Percentiles rank a stretch among this genome's conserved stretches.
Conservation (phyloP, 495 filamentous ascomycete genomes). For the Thozetella sp. region DNA sequence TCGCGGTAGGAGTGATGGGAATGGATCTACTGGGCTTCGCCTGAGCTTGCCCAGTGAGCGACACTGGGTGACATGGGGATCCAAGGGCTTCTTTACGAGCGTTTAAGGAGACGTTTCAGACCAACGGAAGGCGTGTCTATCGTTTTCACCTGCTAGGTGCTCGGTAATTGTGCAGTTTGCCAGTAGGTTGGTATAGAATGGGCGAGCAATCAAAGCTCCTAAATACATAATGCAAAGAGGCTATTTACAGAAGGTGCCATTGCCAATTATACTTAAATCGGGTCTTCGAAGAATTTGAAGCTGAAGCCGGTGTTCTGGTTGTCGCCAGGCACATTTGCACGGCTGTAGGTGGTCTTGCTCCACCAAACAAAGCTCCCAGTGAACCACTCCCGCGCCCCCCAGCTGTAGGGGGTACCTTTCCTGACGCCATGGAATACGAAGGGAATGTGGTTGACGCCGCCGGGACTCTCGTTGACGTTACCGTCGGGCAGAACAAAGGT, state of each 20-base stretch:
- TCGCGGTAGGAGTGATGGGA: slow-evolving; percentile 11
- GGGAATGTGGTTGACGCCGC: slow-evolving; percentile 4
- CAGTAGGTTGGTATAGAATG: no score
- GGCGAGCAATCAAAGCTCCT: no score
- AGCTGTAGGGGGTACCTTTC: slow-evolving; percentile 12
- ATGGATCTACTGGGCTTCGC: neutral
- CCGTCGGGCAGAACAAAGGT: slow-evolving; percentile 11
- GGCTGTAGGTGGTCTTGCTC: slow-evolving; percentile 6
- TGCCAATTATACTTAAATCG: no score
- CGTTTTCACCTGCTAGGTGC: no score
- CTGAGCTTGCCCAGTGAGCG: no score
- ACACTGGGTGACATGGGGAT: no score
- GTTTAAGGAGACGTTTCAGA: no score
- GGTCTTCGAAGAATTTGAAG: slow-evolving; percentile 15
- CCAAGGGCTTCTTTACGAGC: no score
- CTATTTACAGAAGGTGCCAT: no score
- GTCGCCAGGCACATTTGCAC: slow-evolving; percentile 10
- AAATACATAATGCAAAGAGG: no score
- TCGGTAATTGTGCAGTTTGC: no score
- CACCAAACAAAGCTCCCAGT: slow-evolving; percentile 16
- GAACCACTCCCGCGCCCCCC: slow-evolving; percentile 11
- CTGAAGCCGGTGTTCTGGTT: slow-evolving; percentile 5
- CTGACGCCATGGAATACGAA: slow-evolving; percentile 13
- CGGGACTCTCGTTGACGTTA: slow-evolving; percentile 12
- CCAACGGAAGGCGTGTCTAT: no score